These are phyloP conservation scores for Crithidia expoeki DNA, from an alignment of 208 protist genomes.

Conservation along the genomic window DNA sequence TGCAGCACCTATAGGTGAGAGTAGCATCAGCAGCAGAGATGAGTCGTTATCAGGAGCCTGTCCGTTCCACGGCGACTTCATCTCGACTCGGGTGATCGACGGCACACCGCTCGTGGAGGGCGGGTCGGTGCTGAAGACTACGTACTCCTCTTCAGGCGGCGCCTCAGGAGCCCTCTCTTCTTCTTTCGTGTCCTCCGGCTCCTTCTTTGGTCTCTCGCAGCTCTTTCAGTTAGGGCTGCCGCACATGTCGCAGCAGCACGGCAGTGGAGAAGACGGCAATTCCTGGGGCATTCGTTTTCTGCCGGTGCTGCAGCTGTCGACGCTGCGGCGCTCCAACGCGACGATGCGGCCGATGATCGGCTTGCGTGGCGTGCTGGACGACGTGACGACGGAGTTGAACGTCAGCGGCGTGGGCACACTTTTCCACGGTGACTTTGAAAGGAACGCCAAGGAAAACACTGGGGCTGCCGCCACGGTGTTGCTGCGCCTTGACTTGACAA, in stretches of 20 bases:
- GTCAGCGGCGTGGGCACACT: constrained; percentile 34
- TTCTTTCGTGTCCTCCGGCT: neutral
- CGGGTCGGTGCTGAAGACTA: neutral
- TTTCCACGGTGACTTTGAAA: neutral
- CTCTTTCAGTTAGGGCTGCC: constrained; percentile 36
- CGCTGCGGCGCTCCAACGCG: constrained; percentile 43
- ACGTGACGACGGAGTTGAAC: constrained; percentile 72
- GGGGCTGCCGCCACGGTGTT: constrained; percentile 38
- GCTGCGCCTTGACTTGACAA: constrained; percentile 65
- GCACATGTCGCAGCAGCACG: constrained; percentile 6
- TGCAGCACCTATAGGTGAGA: neutral
- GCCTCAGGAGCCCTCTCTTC: neutral
- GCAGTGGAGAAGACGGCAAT: neutral
- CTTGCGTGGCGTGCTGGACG: constrained; percentile 58
- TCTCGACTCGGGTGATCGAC: constrained; percentile 41
- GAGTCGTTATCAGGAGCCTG: constrained; percentile 7
- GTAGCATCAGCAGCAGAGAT: neutral
- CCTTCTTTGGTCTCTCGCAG: constrained; percentile 23
- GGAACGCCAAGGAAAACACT: neutral
- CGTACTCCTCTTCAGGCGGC: constrained; percentile 2
- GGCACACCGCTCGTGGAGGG: constrained; percentile 25
- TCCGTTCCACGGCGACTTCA: constrained; percentile 44
- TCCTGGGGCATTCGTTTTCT: constrained; percentile 44
- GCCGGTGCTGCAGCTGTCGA: constrained; percentile 55
- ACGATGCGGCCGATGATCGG: constrained; percentile 79